phyloP scores from a whole-genome alignment of 371 early-diverging fungal genomes.

The Sporodiniella umbellata region DNA sequence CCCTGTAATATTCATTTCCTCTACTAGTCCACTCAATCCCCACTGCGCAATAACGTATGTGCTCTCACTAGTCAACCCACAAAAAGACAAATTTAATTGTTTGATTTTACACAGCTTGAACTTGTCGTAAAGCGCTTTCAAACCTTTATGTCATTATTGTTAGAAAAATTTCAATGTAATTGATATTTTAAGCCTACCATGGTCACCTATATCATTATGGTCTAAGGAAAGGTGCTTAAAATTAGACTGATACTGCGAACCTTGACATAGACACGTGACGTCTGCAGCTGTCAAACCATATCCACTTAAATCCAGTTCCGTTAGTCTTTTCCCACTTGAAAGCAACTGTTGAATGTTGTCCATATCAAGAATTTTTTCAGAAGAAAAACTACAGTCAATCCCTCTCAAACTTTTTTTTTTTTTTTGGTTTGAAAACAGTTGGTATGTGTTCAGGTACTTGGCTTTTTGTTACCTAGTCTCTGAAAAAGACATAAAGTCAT shows the following conservation, averaged over 20 bases:
- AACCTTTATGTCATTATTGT: constrained; percentile 7
- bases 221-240: constrained; percentile 3
- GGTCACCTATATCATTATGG: constrained; percentile 17
- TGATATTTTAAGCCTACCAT: constrained; percentile 4
- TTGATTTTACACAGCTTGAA: constrained; percentile 5
- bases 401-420: background rate
- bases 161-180: background rate
- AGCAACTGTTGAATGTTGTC: background rate
- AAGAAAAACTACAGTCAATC: background rate
- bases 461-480: constrained; percentile 16
- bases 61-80: constrained; percentile 6
- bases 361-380: background rate
- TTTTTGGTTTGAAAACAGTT: background rate
- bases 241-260: constrained; percentile 1
- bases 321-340: background rate
- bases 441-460: background rate
- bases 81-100: constrained; percentile 9
- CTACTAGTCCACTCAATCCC: constrained; percentile 1
- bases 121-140: constrained; percentile 1
- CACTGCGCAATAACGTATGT: constrained; percentile 1
- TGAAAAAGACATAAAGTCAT: constrained; percentile 11
- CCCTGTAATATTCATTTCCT: constrained; percentile 8
- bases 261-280: constrained; percentile 3
- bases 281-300: constrained; percentile 7
- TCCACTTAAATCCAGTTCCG: constrained; percentile 12